Evolutionary conservation across 2,329 filamentous ascomycete species (phyloP).

Genomic region (Beauveria scarabaeidicola): DNA sequence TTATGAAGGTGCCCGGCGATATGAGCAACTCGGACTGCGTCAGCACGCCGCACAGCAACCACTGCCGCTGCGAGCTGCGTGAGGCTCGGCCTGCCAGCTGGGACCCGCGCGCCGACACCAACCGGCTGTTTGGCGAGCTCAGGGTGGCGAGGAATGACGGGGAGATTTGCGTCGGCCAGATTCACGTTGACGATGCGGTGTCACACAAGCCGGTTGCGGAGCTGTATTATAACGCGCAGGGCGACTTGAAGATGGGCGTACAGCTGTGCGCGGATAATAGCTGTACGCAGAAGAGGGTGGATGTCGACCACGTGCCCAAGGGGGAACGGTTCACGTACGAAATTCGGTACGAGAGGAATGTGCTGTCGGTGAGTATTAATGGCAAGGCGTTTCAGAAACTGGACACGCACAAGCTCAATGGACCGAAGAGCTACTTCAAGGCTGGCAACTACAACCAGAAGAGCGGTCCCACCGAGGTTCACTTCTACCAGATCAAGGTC

Average conservation of each 20-base stretch:
- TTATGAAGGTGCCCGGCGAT: conserved; percentile 32
- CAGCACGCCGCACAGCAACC: conserved; percentile 30
- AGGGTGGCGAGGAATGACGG: conserved; percentile 25
- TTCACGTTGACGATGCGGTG: conserved; percentile 28
- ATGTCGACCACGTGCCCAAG: conserved; percentile 24
- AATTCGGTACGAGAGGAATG: conserved; percentile 26
- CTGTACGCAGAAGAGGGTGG: conserved; percentile 23
- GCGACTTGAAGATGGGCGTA: conserved; percentile 30
- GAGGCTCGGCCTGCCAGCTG: conserved; percentile 25
- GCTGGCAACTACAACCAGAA: conserved; percentile 30
- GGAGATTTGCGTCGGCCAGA: conserved; percentile 31
- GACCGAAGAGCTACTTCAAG: conserved; percentile 29
- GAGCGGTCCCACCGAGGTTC: conserved; percentile 18
- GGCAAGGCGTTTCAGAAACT: conserved; percentile 18
- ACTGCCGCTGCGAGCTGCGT: conserved; percentile 35
- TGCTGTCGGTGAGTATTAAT: conserved; percentile 25
- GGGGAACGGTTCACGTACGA: conserved; percentile 28
- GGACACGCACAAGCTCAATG: conserved; percentile 21
- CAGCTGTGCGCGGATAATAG: conserved; percentile 22
- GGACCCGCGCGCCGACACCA: conserved; percentile 24
- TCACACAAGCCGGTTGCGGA: conserved; percentile 32
- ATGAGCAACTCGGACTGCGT: conserved; percentile 25
- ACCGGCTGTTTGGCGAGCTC: conserved; percentile 25
- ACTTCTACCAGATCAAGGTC: conserved; percentile 17
- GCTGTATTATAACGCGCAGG: conserved; percentile 28